Conservation (phyloP, 129 eudicot genomes). For the Mikania micrantha region DNA sequence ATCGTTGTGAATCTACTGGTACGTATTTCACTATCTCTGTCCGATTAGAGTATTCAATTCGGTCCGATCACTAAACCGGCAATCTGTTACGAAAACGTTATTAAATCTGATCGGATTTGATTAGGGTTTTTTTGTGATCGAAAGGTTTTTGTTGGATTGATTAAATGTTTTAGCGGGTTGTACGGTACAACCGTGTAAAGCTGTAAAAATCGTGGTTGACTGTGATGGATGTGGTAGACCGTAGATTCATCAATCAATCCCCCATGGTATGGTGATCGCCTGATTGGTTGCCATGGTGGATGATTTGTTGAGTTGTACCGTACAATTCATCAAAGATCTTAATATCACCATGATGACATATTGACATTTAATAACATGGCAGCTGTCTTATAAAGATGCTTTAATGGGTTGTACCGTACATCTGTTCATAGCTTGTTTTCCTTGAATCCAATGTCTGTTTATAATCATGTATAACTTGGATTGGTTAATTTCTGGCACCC, state of each 20-base stretch:
- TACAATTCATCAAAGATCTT: not conserved
- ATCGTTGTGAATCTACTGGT: slow-evolving; percentile 29
- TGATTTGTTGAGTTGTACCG: not conserved
- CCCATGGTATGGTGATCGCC: not conserved
- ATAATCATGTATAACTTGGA: too few species aligned
- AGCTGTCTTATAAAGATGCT: not conserved
- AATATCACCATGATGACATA: not conserved
- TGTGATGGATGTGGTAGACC: not conserved
- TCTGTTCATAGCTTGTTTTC: not conserved
- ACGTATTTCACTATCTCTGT: too few species aligned
- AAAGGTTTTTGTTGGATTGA: too few species aligned
- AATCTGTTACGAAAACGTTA: too few species aligned
- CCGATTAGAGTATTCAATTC: too few species aligned
- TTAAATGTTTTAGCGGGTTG: slow-evolving; percentile 1
- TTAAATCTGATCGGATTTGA: too few species aligned
- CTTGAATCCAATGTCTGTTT: too few species aligned
- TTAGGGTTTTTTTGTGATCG: too few species aligned
- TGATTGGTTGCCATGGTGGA: not conserved
- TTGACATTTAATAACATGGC: too few species aligned
- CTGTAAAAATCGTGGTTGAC: not conserved
- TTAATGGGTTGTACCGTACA: not conserved
- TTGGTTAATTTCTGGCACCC: too few species aligned
- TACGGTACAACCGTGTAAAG: slow-evolving; percentile 19
- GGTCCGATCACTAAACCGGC: too few species aligned
- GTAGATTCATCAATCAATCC: not conserved